These are phyloP conservation scores for Xylariaceae sp. DNA, from an alignment of 2,329 filamentous ascomycete species.

Conservation along the genomic window DNA sequence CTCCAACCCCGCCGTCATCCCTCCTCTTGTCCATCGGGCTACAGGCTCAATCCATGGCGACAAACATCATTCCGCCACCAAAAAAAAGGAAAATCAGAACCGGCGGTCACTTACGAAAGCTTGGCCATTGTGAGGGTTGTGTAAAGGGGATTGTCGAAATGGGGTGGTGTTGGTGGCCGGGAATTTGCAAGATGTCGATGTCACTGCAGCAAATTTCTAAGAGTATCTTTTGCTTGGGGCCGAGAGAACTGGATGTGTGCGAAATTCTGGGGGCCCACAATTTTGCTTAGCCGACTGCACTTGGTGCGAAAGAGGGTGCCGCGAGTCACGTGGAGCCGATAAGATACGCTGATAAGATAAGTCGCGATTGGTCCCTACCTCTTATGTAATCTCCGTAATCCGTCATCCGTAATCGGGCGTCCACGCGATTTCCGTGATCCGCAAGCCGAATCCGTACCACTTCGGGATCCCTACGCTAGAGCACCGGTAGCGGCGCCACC, in stretches of 20 bases:
- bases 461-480: too few species aligned
- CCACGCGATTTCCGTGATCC: too few species aligned
- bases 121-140: conserved; percentile 30
- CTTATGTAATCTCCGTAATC: background rate
- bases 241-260: conserved; percentile 8
- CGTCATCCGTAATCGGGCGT: background rate
- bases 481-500: too few species aligned
- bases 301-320: conserved; percentile 5
- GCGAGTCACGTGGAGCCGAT: conserved; percentile 11
- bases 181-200: conserved; percentile 13
- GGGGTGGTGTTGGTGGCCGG: conserved; percentile 13
- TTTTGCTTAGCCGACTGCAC: conserved; percentile 16
- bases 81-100: conserved; percentile 5
- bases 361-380: background rate
- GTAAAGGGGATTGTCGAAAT: conserved; percentile 15
- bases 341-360: conserved; percentile 10
- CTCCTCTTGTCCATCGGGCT: conserved; percentile 3
- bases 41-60: background rate
- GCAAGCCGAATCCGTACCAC: too few species aligned
- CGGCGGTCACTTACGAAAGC: conserved; percentile 26
- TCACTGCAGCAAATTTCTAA: conserved; percentile 16
- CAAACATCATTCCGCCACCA: background rate
- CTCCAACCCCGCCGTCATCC: conserved; percentile 14
- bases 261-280: conserved; percentile 17
- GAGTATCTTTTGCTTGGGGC: background rate